Base-by-base conservation (phyloP, 202 grass and related monocot genomes). In the Zizania palustris region DNA sequence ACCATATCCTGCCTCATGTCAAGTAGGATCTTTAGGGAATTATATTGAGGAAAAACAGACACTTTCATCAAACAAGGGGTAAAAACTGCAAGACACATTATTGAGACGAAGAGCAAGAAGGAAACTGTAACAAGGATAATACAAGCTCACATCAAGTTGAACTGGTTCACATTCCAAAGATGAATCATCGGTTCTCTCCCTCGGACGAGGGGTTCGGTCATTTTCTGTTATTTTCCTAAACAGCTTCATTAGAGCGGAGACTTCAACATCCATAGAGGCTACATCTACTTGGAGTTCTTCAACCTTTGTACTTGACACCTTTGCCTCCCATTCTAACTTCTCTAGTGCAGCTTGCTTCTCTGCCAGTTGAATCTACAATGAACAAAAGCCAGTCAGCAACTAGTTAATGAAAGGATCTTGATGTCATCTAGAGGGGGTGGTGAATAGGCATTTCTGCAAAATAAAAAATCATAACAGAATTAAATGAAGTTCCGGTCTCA, bases 291-390 rank as follows among this genome's bases (percentile, higher is more conserved):
- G 63, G 40, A 99, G 89, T 77, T 96, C 88, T 74, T 96, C 85
- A 55, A 93, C 87, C 67, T 89, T 99, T 16, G 76, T 84, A 76
- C 65, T 93, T 10, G 96, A 93, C 21, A 93, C 67, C 50, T 86
- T 95, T 56, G 83, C 87, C 57, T 93, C 89, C 92, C 92, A 99
- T 74, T 92, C 86, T 79, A 96, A 71, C 72, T 90, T 93, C 73
- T 99, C 92, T 50, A 96, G 59, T 57, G 83, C 63, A 22, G 92
- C 96, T 83, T 96, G 96, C 65, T 99, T 99, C 54, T 99, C 96
- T 69, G 96, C 96, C 79, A 99, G 77, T 72, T 84, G 82, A 66
- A 99, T 91, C 96, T 99, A 69, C 39, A 87, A 36, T 7, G 67
- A 72, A 85, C 45, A 74, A 20, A 57, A 70, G 43, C 18, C 34